Percentiles rank a stretch among this genome's conserved stretches.
Evolutionary conservation across 345 rosid species (phyloP).

Genomic region (Populus pruinosa): DNA sequence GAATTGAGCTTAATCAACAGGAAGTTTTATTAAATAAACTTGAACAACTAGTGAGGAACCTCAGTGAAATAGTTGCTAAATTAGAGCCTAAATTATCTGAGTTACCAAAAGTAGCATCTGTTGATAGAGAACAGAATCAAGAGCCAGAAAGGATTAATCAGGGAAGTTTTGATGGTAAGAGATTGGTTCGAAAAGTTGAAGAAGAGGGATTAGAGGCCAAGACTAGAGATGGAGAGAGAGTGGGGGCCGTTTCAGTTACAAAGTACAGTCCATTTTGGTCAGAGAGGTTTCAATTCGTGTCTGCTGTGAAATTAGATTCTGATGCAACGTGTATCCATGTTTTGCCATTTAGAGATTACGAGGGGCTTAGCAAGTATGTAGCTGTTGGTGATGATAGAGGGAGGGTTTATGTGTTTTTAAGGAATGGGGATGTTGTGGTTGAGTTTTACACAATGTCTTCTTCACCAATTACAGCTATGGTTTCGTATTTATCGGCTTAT

Average conservation of each 20-base stretch:
- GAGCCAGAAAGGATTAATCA: conserved; percentile 20
- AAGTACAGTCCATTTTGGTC: conserved; percentile 83
- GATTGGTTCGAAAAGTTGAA: conserved; percentile 9
- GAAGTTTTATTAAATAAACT: conserved; percentile 53
- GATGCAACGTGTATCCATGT: conserved; percentile 63
- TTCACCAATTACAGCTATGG: conserved; percentile 70
- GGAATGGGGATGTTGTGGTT: conserved; percentile 74
- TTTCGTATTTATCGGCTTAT: conserved; percentile 61
- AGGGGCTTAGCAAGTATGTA: conserved; percentile 80
- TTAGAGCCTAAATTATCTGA: conserved; percentile 54
- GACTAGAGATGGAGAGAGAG: conserved; percentile 37
- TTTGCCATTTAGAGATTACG: conserved; percentile 73
- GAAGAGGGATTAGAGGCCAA: conserved; percentile 22
- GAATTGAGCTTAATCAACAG: conserved; percentile 21
- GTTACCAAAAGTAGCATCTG: conserved; percentile 13
- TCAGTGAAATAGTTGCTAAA: conserved; percentile 59
- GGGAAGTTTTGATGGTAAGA: conserved; percentile 4
- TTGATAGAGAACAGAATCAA: conserved; percentile 4
- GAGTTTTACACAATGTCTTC: conserved; percentile 50
- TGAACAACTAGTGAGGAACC: conserved; percentile 68
- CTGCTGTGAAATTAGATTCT: conserved; percentile 76
- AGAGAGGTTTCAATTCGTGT: conserved; percentile 77
- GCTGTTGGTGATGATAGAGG: conserved; percentile 88
- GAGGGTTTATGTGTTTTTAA: conserved; percentile 58
- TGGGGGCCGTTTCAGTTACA: conserved; percentile 46